Evolutionary conservation across 768 basidiomycete genomes (phyloP).

Genomic region (Phlebiopsis gigantea): DNA sequence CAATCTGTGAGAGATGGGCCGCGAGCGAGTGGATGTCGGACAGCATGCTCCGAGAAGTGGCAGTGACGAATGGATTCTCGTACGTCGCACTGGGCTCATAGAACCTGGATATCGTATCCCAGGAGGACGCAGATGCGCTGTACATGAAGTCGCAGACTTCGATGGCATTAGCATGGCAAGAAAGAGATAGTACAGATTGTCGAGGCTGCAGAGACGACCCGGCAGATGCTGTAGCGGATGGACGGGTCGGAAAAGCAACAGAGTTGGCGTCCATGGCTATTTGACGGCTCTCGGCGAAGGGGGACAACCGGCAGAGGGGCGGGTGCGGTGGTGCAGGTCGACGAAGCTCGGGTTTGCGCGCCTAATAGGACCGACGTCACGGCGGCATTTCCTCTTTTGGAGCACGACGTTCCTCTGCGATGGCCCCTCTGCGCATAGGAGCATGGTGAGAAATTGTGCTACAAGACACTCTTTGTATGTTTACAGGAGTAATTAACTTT

Average conservation of each 20-base stretch:
- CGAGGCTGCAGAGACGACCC: background rate
- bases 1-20: constrained; percentile 51
- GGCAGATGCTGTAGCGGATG: background rate
- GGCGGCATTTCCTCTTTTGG: background rate
- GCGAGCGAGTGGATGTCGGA: constrained; percentile 65
- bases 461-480: too few relatives aligned
- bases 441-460: too few relatives aligned
- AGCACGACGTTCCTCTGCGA: background rate
- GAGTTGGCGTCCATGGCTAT: constrained; percentile 11
- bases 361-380: background rate
- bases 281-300: background rate
- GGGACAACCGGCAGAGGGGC: background rate
- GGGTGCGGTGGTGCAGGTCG: background rate
- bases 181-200: constrained; percentile 22
- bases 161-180: constrained; percentile 50
- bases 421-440: too few relatives aligned
- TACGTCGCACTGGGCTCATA: constrained; percentile 76
- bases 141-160: constrained; percentile 72
- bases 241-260: constrained; percentile 11
- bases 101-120: constrained; percentile 51
- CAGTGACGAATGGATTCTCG: constrained; percentile 75
- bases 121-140: constrained; percentile 43
- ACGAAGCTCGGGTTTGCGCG: background rate
- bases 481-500: too few relatives aligned
- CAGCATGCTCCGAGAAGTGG: constrained; percentile 67